Evolutionary conservation across 352 stramenopile species (phyloP), one percentile per base, ranked within the genome.

Genomic region (Phytophthora vignae): DNA sequence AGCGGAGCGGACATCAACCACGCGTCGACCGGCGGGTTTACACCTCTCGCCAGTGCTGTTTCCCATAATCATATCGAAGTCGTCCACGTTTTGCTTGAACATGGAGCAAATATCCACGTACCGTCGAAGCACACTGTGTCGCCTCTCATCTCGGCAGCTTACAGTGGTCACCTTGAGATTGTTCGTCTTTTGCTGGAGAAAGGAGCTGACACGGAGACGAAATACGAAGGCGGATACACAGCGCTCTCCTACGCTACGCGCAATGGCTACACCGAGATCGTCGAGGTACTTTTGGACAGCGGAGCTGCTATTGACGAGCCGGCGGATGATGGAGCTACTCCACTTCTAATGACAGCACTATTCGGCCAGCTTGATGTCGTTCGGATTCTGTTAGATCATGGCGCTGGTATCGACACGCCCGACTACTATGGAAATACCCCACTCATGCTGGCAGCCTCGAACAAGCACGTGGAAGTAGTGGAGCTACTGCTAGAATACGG

Each of bases 391-490:
- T 12, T 66, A 4, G 31, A 66, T 25, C 60, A 56, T 50, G 67
- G 67, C 17, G 36, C 60, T n/a, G 44, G 11, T 15, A 21, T 74
- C 11, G 17, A 60, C 10, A 8, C 46, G 7, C 14, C 53, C 19
- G 67, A 70, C 22, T 5, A 14, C 1, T 56, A 42, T 38, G 69
- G 69, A 9, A 22, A 19, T 4, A 67, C 50, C 12, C 40, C 57
- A 12, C 15, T 73, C 11, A 67, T 73, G 57, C 7, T 59, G 11
- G 65, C 65, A 25, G 52, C 52, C 2, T 6, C 33, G 5, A 61
- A 59, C 2, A 46, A 53, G 5, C 11, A 67, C 19, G 9, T 14
- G 8, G 48, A 69, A 17, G 11, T 71, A 2, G 19, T 65, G 5
- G 8, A 59, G 11, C 22, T 71, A 1, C 40, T 71, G 4, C 8